These are phyloP conservation scores for Colletotrichum simmondsii DNA, from an alignment of 2,329 filamentous ascomycete species.

Conservation along the genomic window DNA sequence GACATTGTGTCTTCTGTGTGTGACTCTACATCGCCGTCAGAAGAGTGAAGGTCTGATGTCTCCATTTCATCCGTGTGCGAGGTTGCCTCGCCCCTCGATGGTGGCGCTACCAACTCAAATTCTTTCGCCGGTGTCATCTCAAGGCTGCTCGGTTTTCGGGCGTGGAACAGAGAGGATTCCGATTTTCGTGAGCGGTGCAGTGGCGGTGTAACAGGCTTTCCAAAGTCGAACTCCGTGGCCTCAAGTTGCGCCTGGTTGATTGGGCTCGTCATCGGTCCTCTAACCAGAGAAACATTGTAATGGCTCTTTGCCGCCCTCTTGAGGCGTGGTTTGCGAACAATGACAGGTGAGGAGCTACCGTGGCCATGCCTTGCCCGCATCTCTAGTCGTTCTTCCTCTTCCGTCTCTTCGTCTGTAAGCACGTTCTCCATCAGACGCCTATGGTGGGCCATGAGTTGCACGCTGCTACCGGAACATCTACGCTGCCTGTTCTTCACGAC, in stretches of 20 bases:
- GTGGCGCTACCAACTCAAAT: not conserved
- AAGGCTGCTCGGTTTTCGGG: not conserved
- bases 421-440: constrained; percentile 49
- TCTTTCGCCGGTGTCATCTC: constrained; percentile 24
- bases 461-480: constrained; percentile 61
- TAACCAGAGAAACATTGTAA: constrained; percentile 36
- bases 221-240: constrained; percentile 37
- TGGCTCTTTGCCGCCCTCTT: constrained; percentile 54
- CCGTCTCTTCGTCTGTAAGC: constrained; percentile 56
- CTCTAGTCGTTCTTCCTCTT: constrained; percentile 56
- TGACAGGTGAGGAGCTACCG: constrained; percentile 38
- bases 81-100: constrained; percentile 19
- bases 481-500: constrained; percentile 51
- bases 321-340: constrained; percentile 51
- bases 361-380: constrained; percentile 48
- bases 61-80: constrained; percentile 33
- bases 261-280: constrained; percentile 41
- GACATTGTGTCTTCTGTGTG: constrained; percentile 34
- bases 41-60: constrained; percentile 35
- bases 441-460: constrained; percentile 51
- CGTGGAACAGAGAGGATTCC: constrained; percentile 14
- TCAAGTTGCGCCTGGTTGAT: constrained; percentile 38
- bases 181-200: constrained; percentile 23
- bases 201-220: constrained; percentile 27
- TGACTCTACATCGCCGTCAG: constrained; percentile 32